Evolutionary conservation across 805 yeast species (phyloP).

Genomic region (Candida chilensis): DNA sequence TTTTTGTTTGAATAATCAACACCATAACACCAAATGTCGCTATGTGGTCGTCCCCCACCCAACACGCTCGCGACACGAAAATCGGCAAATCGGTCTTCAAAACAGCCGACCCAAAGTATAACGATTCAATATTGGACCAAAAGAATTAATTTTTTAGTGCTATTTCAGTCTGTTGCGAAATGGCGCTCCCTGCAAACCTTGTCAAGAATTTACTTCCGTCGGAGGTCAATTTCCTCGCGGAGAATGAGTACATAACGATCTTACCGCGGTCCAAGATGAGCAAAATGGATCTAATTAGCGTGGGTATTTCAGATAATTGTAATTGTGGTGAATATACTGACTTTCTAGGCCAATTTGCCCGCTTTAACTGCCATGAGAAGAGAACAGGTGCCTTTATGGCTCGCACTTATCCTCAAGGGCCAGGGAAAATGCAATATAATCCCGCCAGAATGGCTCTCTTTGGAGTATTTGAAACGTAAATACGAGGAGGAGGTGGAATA

Average conservation of each 20-base stretch:
- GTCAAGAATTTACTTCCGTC: no score
- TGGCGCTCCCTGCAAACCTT: no score
- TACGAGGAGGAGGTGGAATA: constrained; percentile 60
- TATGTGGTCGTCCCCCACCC: no score
- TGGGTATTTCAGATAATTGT: constrained; percentile 15
- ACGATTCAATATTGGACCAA: no score
- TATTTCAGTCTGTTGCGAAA: no score
- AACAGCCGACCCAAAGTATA: no score
- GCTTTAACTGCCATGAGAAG: constrained; percentile 59
- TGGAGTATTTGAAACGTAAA: constrained; percentile 39
- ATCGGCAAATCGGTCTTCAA: no score
- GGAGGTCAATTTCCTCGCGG: constrained; percentile 80
- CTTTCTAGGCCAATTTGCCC: constrained; percentile 39
- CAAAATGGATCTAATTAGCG: constrained; percentile 56
- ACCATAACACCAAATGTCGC: no score
- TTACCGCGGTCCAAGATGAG: constrained; percentile 73
- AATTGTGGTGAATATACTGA: not conserved
- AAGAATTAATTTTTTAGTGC: no score
- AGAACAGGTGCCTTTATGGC: constrained; percentile 74
- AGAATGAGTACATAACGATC: constrained; percentile 63
- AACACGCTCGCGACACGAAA: no score
- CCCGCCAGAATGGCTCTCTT: constrained; percentile 77
- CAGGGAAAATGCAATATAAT: constrained; percentile 83
- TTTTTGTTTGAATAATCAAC: no score
- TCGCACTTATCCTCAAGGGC: constrained; percentile 72